Percentiles rank a stretch among this genome's conserved stretches.
Conservation (phyloP, 1,284 basidiomycete genomes). For the Trichosporon faecale region DNA sequence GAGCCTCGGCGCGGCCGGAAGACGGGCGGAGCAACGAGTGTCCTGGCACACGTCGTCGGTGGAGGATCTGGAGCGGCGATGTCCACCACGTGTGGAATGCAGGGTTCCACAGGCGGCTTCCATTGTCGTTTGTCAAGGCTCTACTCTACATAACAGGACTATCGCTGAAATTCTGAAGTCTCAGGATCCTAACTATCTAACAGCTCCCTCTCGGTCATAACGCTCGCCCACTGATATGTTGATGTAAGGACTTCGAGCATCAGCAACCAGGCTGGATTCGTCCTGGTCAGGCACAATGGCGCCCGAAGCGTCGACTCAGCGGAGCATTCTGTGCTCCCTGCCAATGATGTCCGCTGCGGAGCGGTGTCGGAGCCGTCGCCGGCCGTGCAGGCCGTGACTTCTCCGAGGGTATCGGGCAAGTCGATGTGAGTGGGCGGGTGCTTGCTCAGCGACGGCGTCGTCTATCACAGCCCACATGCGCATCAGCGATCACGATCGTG, state of each 20-base stretch:
- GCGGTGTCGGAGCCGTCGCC: not conserved
- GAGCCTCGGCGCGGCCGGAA: no score
- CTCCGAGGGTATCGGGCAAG: slow-evolving; percentile 2
- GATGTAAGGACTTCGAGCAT: not conserved
- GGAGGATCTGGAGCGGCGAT: no score
- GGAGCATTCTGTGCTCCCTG: not conserved
- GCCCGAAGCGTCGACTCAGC: not conserved
- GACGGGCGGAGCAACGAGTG: no score
- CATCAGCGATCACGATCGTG: not conserved
- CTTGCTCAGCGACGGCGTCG: not conserved
- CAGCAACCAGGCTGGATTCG: not conserved
- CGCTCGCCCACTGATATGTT: not conserved
- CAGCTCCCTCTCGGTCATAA: no score
- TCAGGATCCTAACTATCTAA: no score
- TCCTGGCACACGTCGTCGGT: no score
- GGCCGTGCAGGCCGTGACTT: not conserved
- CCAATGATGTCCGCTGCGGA: not conserved
- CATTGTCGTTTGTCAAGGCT: no score
- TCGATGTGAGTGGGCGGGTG: not conserved
- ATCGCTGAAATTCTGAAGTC: no score
- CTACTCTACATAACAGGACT: no score
- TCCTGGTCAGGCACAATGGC: not conserved
- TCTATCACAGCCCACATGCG: not conserved
- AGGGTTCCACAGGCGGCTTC: no score
- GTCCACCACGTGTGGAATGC: no score